phyloP scores from a whole-genome alignment of 2,329 filamentous ascomycete species.

The Chalara sp. region DNA sequence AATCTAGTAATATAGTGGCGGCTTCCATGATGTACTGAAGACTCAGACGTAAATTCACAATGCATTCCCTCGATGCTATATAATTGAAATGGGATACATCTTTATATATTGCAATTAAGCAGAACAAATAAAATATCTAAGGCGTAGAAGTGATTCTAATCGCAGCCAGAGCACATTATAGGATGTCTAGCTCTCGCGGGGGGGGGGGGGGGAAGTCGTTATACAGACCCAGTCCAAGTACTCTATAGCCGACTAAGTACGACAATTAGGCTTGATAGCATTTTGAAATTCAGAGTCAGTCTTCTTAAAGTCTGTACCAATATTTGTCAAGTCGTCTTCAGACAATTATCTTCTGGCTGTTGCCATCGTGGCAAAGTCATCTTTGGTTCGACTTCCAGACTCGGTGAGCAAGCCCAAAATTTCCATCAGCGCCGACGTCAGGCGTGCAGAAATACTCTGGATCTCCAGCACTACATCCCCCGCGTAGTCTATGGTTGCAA shows the following conservation, averaged over 20 bases:
- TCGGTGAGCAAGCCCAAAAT: constrained; percentile 1
- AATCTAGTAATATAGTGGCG: too few species aligned
- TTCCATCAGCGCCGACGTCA: constrained; percentile 3
- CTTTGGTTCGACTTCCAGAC: neutral
- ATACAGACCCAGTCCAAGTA: neutral
- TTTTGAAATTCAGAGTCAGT: neutral
- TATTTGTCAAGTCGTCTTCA: constrained; percentile 1
- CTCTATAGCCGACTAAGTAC: neutral
- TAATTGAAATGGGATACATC: too few species aligned
- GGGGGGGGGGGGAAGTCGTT: neutral
- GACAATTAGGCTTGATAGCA: neutral
- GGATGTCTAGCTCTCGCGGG: too few species aligned
- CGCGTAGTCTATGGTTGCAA: neutral
- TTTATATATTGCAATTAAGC: too few species aligned
- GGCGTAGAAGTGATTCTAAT: too few species aligned
- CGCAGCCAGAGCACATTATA: too few species aligned
- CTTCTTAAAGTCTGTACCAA: neutral
- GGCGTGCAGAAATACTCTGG: constrained; percentile 2
- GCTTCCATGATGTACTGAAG: too few species aligned
- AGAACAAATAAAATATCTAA: too few species aligned
- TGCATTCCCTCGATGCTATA: too few species aligned
- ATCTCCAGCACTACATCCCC: constrained; percentile 2
- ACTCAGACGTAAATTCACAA: too few species aligned
- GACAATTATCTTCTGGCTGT: neutral
- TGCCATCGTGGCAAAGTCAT: constrained; percentile 3